Evolutionary conservation across 2,329 filamentous ascomycete genomes (phyloP).

Genomic region (Mycosphaerella sp.): DNA sequence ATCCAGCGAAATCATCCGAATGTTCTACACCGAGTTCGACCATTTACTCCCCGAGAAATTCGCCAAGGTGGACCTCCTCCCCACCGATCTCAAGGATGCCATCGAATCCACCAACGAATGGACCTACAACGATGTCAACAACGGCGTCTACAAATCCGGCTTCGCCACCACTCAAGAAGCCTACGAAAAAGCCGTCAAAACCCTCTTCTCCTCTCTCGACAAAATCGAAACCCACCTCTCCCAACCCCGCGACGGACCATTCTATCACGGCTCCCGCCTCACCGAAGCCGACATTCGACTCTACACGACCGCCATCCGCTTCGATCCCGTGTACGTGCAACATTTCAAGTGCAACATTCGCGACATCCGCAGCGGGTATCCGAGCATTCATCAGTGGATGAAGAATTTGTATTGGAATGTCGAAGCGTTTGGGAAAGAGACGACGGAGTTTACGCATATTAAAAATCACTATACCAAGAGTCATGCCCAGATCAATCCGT

Average conservation of each 20-base stretch:
- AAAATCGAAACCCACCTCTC: constrained; percentile 42
- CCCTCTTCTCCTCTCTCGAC: constrained; percentile 46
- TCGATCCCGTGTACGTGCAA: constrained; percentile 51
- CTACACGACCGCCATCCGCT: constrained; percentile 56
- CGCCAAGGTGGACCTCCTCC: constrained; percentile 42
- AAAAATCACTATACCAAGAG: constrained; percentile 70
- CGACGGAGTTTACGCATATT: constrained; percentile 92
- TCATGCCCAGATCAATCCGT: constrained; percentile 59
- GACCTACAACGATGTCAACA: constrained; percentile 50
- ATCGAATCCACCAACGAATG: constrained; percentile 49
- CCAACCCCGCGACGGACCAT: constrained; percentile 36
- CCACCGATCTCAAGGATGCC: constrained; percentile 38
- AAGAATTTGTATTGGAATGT: constrained; percentile 64
- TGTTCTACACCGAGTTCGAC: constrained; percentile 80
- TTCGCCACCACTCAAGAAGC: constrained; percentile 50
- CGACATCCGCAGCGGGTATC: constrained; percentile 80
- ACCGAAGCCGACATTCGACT: constrained; percentile 49
- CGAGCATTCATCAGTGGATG: constrained; percentile 57
- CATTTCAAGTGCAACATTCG: constrained; percentile 74
- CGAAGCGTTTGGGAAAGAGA: constrained; percentile 64
- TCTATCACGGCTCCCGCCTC: constrained; percentile 42
- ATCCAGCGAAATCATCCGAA: constrained; percentile 85
- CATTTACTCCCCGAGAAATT: constrained; percentile 41
- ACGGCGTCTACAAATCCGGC: constrained; percentile 48
- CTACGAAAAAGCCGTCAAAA: constrained; percentile 43